Evolutionary conservation across 495 filamentous ascomycete genomes (phyloP), one percentile per base, ranked within the genome.

Genomic region (Daldinia caldariorum): DNA sequence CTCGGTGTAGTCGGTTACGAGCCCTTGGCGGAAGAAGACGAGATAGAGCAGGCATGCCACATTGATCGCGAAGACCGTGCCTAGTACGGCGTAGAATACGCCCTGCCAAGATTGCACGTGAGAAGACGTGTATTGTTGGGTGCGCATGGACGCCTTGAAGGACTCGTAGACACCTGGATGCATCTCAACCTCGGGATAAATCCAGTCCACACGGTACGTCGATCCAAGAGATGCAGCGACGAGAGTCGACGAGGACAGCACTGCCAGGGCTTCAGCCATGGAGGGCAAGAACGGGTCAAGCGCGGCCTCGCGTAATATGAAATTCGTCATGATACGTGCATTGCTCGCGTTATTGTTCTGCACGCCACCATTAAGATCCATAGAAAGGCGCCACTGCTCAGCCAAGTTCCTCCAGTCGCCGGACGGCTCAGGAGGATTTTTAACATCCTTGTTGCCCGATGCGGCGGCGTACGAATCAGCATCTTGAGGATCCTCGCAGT

Each of bases 1-100:
- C 65, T 94, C 91, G 13, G 89, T 91, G 78, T 90, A 93, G 75
- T 93, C 91, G 10, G 88, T 74, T 14, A 92, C 81, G 45, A 90
- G 88, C 16, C 85, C 84, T 0, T 80, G 55, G 79, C 78, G 51
- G 74, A 63, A 59, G 51, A 69, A 69, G 57, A 86, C 50, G 68
- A 89, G 79, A 74, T 89, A 90, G 5, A 79, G 67, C n/a, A 93
- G 79, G 56, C 87, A 88, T 32, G 87, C 78, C 41, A 86, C 71
- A 74, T 90, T 91, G 51, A 88, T 86, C 56, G 86, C 60, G 77
- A 92, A 91, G 4, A 88, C 85, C 41, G 86, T 72, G 6, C 84
- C 43, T 0, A 93, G 83, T 7, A 92, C 79, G n/a, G 86, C 45
- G 67, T 89, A 88, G 80, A 91, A 94, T 7, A 86, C 74, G 0